Base-by-base conservation (phyloP, 2,329 filamentous ascomycete genomes). In the Neoscytalidium dimidiatum region DNA sequence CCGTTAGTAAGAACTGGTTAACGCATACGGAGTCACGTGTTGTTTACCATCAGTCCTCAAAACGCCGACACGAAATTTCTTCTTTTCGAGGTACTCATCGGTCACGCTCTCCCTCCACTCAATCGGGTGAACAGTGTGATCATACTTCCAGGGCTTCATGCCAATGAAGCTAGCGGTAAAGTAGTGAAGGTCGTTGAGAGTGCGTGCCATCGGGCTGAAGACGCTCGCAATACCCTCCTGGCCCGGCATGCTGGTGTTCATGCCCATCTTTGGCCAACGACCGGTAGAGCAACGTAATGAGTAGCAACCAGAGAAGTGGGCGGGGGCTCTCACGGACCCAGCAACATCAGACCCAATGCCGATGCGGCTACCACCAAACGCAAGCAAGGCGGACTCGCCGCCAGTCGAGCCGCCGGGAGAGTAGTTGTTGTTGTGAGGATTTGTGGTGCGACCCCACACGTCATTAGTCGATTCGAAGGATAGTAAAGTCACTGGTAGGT, bases 331-430 rank as follows among this genome's bases (percentile, higher is more conserved):
- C 4, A 97, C 93, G 17, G 91, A 95, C 31, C 94, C 94, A 14
- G 93, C 94, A 17, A 97, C 93, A 76, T 97, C 94, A 53, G 90
- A 94, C 9, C 94, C 94, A 69, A 97, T 90, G 44, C 94, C 94
- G 66, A 97, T 96, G 43, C 93, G 85, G 51, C 92, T 92, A 41
- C 89, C 89, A 35, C 91, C 91, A 53, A 92, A 85, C 1, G 94
- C 94, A 3, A 97, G 82, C 3, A 97, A 81, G 0, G 94, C 93
- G 4, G 86, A 86, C 78, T 97, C 94, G 67, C 91, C 93, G 46
- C 91, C 92, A 2, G 92, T 96, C 1, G 91, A 95, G 19, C 94
- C 94, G 23, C 94, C 94, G 0, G 94, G 92, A 0, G 91, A 93
- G 80, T 96, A 97, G 43, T 86, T 87, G n/a, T 79, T 78, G 73